Evolutionary conservation across 2,329 filamentous ascomycete species (phyloP).

Genomic region (Colletotrichum filicis): DNA sequence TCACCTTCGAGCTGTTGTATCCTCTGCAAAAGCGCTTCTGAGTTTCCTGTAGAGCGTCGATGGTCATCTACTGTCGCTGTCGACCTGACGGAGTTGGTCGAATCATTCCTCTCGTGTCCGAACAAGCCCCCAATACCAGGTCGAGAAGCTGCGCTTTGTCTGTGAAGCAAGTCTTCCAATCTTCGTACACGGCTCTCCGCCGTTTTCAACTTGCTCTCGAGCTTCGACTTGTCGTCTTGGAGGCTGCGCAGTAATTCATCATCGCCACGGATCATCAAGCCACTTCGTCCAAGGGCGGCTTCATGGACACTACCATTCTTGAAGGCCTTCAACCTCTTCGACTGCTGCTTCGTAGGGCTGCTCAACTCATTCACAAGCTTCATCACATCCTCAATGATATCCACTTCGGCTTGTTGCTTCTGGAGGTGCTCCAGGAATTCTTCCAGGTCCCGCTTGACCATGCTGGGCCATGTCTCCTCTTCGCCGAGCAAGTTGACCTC

Average conservation of each 20-base stretch:
- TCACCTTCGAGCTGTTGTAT: constrained; percentile 72
- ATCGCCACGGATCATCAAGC: constrained; percentile 85
- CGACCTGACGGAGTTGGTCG: constrained; percentile 59
- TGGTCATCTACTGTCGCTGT: constrained; percentile 52
- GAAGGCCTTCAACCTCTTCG: constrained; percentile 89
- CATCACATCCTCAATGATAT: constrained; percentile 76
- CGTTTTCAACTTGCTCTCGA: constrained; percentile 81
- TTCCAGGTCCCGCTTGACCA: constrained; percentile 80
- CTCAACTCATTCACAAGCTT: constrained; percentile 84
- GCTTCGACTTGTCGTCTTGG: constrained; percentile 83
- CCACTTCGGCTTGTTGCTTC: constrained; percentile 71
- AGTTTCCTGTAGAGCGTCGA: constrained; percentile 57
- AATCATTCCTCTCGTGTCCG: constrained; percentile 61
- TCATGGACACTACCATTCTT: constrained; percentile 97
- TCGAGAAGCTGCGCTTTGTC: constrained; percentile 73
- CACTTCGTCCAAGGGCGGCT: constrained; percentile 86
- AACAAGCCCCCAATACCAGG: constrained; percentile 67
- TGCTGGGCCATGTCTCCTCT: constrained; percentile 82
- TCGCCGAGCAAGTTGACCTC: constrained; percentile 88
- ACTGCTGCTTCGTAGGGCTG: constrained; percentile 85
- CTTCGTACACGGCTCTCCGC: constrained; percentile 90
- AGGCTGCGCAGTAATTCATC: constrained; percentile 82
- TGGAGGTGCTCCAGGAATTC: constrained; percentile 77
- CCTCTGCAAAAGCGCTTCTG: constrained; percentile 58
- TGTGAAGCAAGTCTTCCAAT: constrained; percentile 90